These are phyloP conservation scores for Bipolaris sorokiniana DNA, from an alignment of 2,329 filamentous ascomycete species.

Conservation along the genomic window DNA sequence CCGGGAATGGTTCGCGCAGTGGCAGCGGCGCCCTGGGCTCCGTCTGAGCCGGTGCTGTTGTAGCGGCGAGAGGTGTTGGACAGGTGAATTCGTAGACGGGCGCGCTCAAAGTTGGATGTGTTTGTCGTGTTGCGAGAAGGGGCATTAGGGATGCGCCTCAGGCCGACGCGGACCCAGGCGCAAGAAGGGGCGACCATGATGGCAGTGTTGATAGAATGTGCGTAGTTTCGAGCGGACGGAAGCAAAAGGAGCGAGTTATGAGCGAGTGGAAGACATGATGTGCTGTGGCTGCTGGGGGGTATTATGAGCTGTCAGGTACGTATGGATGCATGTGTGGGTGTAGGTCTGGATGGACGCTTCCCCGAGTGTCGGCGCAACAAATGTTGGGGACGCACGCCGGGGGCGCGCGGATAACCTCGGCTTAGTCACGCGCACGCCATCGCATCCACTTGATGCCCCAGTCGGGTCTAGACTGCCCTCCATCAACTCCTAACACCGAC, in stretches of 20 bases:
- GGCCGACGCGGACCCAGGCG: constrained; percentile 35
- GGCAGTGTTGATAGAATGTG: constrained; percentile 20
- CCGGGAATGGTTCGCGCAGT: constrained; percentile 49
- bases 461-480: not conserved
- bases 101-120: constrained; percentile 13
- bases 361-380: constrained; percentile 34
- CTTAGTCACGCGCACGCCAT: constrained; percentile 19
- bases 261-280: constrained; percentile 13
- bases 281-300: constrained; percentile 12
- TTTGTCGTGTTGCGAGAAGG: constrained; percentile 15
- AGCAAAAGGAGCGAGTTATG: constrained; percentile 1
- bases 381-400: constrained; percentile 21
- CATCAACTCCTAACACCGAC: not conserved
- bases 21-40: constrained; percentile 25
- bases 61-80: constrained; percentile 20
- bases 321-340: constrained; percentile 10
- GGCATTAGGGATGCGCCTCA: constrained; percentile 31
- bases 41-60: constrained; percentile 29
- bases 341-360: not conserved
- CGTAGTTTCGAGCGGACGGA: constrained; percentile 3
- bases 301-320: constrained; percentile 22
- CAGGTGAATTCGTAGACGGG: constrained; percentile 19
- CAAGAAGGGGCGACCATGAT: constrained; percentile 40
- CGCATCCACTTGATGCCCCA: constrained; percentile 1
- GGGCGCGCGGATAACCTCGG: constrained; percentile 11